These are phyloP conservation scores for Simplicillium aogashimaense DNA, from an alignment of 2,329 filamentous ascomycete genomes.

Conservation along the genomic window DNA sequence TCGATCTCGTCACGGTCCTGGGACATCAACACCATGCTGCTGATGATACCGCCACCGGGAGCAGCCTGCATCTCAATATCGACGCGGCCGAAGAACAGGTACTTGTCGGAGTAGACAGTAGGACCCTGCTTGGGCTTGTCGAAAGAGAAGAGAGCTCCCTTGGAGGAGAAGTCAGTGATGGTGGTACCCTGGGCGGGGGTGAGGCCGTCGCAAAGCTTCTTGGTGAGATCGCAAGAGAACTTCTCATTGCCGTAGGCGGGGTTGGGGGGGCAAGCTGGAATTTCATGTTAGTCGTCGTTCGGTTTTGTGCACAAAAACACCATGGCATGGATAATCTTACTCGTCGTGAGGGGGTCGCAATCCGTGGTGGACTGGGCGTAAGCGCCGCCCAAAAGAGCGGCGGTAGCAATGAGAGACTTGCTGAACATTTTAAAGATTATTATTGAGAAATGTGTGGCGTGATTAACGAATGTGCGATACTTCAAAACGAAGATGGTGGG, in stretches of 20 bases:
- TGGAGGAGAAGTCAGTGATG: slow-evolving; percentile 31
- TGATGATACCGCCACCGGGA: slow-evolving; percentile 76
- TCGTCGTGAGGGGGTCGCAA: too few relatives aligned
- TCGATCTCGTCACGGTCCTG: slow-evolving; percentile 89
- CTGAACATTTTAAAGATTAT: too few relatives aligned
- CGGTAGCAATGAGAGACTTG: too few relatives aligned
- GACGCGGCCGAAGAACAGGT: slow-evolving; percentile 93
- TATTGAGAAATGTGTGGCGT: too few relatives aligned
- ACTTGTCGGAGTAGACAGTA: slow-evolving; percentile 69
- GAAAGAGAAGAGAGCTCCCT: slow-evolving; percentile 56
- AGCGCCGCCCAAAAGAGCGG: too few relatives aligned
- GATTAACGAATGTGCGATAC: too few relatives aligned
- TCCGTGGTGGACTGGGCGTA: too few relatives aligned
- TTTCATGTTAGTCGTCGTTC: background rate
- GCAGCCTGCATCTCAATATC: slow-evolving; percentile 72
- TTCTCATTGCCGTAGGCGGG: slow-evolving; percentile 59
- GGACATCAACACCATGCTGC: slow-evolving; percentile 80
- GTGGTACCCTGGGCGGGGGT: slow-evolving; percentile 33
- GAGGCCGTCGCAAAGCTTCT: slow-evolving; percentile 54
- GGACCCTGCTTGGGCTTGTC: slow-evolving; percentile 54
- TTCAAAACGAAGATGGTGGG: too few relatives aligned
- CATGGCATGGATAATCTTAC: too few relatives aligned
- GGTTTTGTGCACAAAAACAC: background rate
- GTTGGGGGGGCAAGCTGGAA: slow-evolving; percentile 57
- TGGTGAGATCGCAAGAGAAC: slow-evolving; percentile 62